Base-by-base conservation (phyloP, 345 rosid genomes). In the sweet orange (Citrus sinensis) region DNA sequence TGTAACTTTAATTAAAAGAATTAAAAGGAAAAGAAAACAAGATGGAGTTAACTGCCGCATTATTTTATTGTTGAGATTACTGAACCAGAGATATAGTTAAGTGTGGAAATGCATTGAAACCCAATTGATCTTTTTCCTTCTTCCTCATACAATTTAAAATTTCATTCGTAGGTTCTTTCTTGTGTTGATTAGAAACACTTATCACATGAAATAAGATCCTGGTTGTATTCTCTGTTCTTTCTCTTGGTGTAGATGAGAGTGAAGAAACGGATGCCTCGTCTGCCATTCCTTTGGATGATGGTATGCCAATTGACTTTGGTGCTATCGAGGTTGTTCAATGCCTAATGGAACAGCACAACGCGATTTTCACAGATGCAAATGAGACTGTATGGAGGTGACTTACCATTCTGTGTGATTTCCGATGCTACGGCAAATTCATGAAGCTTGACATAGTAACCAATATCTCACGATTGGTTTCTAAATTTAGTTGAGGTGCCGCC, bases 271-370 rank as follows among this genome's bases (percentile, higher is more conserved):
- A 91, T 83, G 94, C 85, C 32, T 88, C 97, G 78, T 92, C 92
- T 4, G 83, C 88, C 17, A 92, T 93, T 82, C 92, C 97, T 68
- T 80, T 95, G 83, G 98, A 95, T 82, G 98, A 93, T 82, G 89
- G 87, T 30, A 79, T 72, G 13, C 91, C 87, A 6, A 81, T 87
- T 55, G 99, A 95, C 84, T 91, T 90, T 62, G 89, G 92, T 34
- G 96, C 96, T 46, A 93, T 95, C 0, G 98, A 93, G 82, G 93
- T 91, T 83, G 87, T 93, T 49, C 93, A 91, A 78, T 90, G 94
- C 84, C 87, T 93, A n/a, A 85, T 95, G 71, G 97, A 93, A 80
- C 97, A 92, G 54, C 98, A 95, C 87, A 93, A 93, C 56, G 86
- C 90, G 4, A 89, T 92, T 75, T 95, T 95, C 87, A 92, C 92